These are phyloP conservation scores for Wallacemonas sp. DNA, from an alignment of 208 protist genomes.

Conservation along the genomic window DNA sequence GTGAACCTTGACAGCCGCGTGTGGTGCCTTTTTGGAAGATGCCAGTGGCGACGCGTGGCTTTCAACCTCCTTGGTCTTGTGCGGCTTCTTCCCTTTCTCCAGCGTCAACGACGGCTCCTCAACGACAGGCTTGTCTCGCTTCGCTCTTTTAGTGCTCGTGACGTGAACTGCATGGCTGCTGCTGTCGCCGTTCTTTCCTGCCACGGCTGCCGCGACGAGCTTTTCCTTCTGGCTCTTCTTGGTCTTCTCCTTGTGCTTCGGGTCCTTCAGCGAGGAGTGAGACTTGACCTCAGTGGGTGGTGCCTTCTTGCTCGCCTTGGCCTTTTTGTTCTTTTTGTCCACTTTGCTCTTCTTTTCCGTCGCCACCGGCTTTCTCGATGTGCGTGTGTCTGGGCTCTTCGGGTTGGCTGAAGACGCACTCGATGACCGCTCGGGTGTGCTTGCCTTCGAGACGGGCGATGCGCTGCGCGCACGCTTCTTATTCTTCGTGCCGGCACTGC, in stretches of 20 bases:
- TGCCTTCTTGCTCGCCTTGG: not conserved
- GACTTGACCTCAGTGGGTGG: not conserved
- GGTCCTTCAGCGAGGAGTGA: not conserved
- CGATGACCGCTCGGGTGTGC: no score
- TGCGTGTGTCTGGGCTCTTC: no score
- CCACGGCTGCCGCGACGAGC: no score
- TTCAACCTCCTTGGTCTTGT: not conserved
- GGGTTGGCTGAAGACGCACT: no score
- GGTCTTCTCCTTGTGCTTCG: not conserved
- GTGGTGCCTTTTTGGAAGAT: not conserved
- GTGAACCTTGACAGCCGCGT: not conserved
- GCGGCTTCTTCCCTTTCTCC: no score
- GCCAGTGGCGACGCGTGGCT: not conserved
- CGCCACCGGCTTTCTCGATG: no score
- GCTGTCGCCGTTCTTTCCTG: no score
- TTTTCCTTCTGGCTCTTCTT: not conserved
- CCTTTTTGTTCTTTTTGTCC: constrained; percentile 8
- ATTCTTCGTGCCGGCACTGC: not conserved
- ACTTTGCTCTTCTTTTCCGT: not conserved
- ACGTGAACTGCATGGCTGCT: no score
- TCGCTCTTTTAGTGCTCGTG: no score
- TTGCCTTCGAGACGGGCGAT: not conserved
- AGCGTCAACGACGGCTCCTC: no score
- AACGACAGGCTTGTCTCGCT: no score
- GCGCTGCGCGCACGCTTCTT: constrained; percentile 8